A percentile compares a stretch with the other conserved stretches of the same genome.
These are phyloP conservation scores for Catharanthus roseus DNA, from an alignment of 257 asterid species.

Conservation along the genomic window DNA sequence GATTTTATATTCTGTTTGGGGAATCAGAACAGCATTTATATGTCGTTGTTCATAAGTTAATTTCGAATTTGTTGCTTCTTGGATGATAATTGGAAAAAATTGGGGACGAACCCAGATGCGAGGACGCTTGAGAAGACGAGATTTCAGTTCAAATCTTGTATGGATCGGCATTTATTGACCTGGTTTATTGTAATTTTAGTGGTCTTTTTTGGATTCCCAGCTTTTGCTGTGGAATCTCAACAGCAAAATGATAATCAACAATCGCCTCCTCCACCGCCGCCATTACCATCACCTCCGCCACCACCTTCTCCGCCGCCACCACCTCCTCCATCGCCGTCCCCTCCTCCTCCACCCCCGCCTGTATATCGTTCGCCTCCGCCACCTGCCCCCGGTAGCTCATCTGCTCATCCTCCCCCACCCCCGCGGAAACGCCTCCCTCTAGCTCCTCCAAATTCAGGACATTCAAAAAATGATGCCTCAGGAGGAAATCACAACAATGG, in stretches of 20 bases:
- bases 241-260: slow-evolving; percentile 30
- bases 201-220: slow-evolving; percentile 26
- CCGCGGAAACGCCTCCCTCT: slow-evolving; percentile 5
- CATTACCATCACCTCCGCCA: slow-evolving; percentile 13
- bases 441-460: slow-evolving; percentile 2
- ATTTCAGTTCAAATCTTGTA: slow-evolving; percentile 23
- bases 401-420: slow-evolving; percentile 15
- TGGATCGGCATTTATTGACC: slow-evolving; percentile 49
- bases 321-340: slow-evolving; percentile 21
- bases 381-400: neutral
- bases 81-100: neutral
- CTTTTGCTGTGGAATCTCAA: slow-evolving; percentile 41
- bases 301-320: slow-evolving; percentile 15
- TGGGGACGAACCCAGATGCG: slow-evolving; percentile 42
- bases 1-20: neutral
- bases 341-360: slow-evolving; percentile 19
- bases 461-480: neutral
- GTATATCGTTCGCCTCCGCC: slow-evolving; percentile 3
- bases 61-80: slow-evolving; percentile 4
- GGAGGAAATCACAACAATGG: neutral
- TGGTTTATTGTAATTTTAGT: slow-evolving; percentile 20
- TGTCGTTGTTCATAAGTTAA: neutral
- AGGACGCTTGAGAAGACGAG: slow-evolving; percentile 25
- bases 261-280: slow-evolving; percentile 15
- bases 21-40: neutral